phyloP scores from a whole-genome alignment of 2,329 filamentous ascomycete genomes.

The Trichoderma asperellum region DNA sequence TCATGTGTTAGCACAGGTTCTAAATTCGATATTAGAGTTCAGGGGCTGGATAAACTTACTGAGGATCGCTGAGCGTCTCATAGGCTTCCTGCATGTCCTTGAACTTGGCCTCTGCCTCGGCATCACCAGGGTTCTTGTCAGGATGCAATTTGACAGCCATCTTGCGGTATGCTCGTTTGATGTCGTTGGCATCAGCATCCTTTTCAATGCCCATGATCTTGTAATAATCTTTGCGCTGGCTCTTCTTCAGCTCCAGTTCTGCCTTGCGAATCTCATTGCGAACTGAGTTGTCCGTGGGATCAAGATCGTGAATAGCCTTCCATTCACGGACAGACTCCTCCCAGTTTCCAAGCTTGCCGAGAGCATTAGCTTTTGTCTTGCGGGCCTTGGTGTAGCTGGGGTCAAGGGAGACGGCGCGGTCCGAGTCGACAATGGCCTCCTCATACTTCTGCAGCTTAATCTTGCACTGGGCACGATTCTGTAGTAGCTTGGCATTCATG shows the following conservation, averaged over 20 bases:
- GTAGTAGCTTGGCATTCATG: constrained; percentile 91
- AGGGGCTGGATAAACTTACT: constrained; percentile 63
- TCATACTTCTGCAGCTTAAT: constrained; percentile 83
- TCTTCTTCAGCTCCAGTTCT: constrained; percentile 96
- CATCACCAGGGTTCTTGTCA: constrained; percentile 93
- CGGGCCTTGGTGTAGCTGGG: constrained; percentile 85
- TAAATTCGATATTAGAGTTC: neutral
- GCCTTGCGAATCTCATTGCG: constrained; percentile 85
- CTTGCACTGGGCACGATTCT: constrained; percentile 87
- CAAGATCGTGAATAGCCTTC: constrained; percentile 81
- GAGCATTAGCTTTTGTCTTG: constrained; percentile 90
- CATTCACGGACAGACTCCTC: constrained; percentile 87
- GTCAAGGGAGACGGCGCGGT: constrained; percentile 80
- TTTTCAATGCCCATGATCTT: constrained; percentile 92
- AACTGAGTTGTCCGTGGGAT: constrained; percentile 79
- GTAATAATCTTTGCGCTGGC: constrained; percentile 96
- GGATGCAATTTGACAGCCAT: constrained; percentile 93
- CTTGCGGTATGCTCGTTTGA: constrained; percentile 97
- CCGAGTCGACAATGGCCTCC: constrained; percentile 82
- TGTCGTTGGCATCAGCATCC: constrained; percentile 78
- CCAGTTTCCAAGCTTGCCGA: constrained; percentile 86
- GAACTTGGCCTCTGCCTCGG: constrained; percentile 84
- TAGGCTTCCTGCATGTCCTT: constrained; percentile 98
- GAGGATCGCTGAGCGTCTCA: constrained; percentile 89
- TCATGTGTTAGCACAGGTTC: constrained; percentile 41